Evolutionary conservation across 106 monocot species (phyloP).

Genomic region (Dendrobium catenatum): DNA sequence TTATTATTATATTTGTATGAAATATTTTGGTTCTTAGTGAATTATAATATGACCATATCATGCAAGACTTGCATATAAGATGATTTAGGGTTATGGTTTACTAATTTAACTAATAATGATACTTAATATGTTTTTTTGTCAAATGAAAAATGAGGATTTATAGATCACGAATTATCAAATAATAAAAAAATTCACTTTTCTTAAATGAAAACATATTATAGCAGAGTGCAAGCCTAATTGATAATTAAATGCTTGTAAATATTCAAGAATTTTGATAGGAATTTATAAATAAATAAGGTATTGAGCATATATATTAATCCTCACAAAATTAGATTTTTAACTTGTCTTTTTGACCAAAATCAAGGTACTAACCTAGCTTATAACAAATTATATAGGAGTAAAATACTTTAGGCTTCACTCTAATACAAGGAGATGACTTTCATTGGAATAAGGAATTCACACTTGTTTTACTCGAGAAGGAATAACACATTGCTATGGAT

Average conservation of each 20-base stretch:
- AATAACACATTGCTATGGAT: neutral
- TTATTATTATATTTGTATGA: neutral
- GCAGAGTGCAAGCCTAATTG: neutral
- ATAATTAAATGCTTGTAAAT: neutral
- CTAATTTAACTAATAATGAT: neutral
- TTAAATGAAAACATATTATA: neutral
- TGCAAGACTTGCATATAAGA: neutral
- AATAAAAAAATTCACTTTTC: neutral
- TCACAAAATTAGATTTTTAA: neutral
- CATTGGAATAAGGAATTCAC: neutral
- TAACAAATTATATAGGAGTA: neutral
- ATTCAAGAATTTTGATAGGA: neutral
- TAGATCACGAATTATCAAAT: too few relatives aligned
- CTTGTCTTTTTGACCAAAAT: neutral
- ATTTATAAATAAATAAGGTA: neutral
- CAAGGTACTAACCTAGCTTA: neutral
- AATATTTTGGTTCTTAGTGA: neutral
- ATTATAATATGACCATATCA: neutral
- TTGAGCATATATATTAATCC: neutral
- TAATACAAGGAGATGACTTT: neutral
- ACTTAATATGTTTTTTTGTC: neutral
- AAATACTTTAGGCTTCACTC: too few relatives aligned
- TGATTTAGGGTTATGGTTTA: neutral
- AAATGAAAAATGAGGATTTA: neutral
- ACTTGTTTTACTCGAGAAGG: too few relatives aligned